A percentile compares a stretch with the other conserved stretches of the same genome.
phyloP scores from a whole-genome alignment of 441 rosid species.

The Erodium texanum region DNA sequence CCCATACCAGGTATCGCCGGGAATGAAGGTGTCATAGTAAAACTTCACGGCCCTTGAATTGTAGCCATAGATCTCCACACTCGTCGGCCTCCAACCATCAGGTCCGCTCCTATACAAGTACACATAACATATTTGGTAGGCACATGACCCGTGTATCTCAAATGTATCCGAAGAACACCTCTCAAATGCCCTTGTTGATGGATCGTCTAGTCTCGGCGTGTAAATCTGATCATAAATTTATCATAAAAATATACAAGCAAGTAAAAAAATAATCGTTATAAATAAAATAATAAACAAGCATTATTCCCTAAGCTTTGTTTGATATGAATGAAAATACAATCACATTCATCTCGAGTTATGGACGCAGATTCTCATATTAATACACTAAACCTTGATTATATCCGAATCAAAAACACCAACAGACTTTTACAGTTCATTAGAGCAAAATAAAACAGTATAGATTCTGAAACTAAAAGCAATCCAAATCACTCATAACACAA shows the following conservation, averaged over 20 bases:
- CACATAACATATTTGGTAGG: constrained; percentile 47
- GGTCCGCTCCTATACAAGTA: constrained; percentile 56
- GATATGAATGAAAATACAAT: neutral
- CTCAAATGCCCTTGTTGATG: constrained; percentile 37
- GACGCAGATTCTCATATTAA: neutral
- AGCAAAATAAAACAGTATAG: neutral
- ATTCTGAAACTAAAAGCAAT: neutral
- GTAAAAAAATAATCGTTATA: neutral
- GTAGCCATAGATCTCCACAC: constrained; percentile 32
- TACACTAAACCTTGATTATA: neutral
- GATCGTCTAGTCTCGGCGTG: constrained; percentile 55
- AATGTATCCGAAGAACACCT: constrained; percentile 58
- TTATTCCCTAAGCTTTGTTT: neutral
- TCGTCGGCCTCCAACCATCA: constrained; percentile 61
- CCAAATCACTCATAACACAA: neutral
- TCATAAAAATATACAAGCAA: neutral
- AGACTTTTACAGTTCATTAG: neutral
- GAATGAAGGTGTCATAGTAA: constrained; percentile 36
- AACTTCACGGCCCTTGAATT: constrained; percentile 37
- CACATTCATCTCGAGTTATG: no score
- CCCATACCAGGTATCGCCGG: constrained; percentile 51
- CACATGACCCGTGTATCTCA: constrained; percentile 45
- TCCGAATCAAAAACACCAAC: neutral
- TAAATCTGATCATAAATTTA: constrained; percentile 33
- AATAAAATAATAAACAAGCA: neutral